Base-by-base conservation (phyloP, 2,329 filamentous ascomycete genomes). In the Colletotrichum euphorbiae region DNA sequence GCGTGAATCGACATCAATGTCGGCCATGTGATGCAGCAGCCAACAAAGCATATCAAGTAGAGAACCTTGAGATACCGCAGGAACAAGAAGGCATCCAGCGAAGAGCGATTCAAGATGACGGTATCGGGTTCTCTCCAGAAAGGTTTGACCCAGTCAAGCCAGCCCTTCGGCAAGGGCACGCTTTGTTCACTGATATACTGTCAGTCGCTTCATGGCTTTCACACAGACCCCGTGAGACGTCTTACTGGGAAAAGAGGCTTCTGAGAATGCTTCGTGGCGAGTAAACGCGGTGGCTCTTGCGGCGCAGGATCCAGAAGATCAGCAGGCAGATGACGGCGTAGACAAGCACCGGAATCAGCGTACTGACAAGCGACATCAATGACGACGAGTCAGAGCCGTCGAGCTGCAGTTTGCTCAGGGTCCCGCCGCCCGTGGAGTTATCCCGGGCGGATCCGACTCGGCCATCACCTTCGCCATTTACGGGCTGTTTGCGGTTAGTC, bases 81-180 rank as follows among this genome's bases (percentile, higher is more conserved):
- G 77, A 97, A 93, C 58, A 98, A 89, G 79, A 95, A 98, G 36
- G 92, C 92, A 77, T 99, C 95, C 70, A 99, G 87, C 0, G 94
- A 97, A 77, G 95, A 93, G 81, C 97, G 93, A 75, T 96, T 93
- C 21, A 98, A 87, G 28, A 94, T 89, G 75, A 93, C 93, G 45
- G 90, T 89, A 77, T 98, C 94, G 3, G 87, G 86, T 48, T 87
- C 85, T 73, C 85, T 86, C 81, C 88, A 91, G 80, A 93, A 92
- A 12, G 85, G 82, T 9, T 80, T 80, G 66, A 93, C 78, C 91
- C 91, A 94, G 72, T 91, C 87, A 73, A 92, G 81, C 51, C 89
- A 77, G 61, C 91, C 90, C 28, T 77, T 82, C 3, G 90, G 88
- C 0, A 91, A 82, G 2, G 54, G 61, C 19, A 40, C 15, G 43